These are phyloP conservation scores for Dillenia suffruticosa DNA, from an alignment of 164 flowering plant species.

Conservation along the genomic window DNA sequence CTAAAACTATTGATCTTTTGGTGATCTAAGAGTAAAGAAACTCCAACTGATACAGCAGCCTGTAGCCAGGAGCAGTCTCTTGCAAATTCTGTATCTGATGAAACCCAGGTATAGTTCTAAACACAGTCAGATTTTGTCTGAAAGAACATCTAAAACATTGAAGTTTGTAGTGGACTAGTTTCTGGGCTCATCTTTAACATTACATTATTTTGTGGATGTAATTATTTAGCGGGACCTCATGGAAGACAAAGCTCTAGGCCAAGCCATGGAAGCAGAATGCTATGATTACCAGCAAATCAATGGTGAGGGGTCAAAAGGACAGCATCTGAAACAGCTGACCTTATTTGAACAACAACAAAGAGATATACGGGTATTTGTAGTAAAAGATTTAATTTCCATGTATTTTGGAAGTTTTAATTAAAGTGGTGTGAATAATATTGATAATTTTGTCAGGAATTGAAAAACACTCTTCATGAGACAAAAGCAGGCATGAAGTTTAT, in stretches of 20 bases:
- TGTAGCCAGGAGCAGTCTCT: slow-evolving; percentile 29
- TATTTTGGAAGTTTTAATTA: neutral
- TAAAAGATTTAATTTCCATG: neutral
- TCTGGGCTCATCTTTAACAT: neutral
- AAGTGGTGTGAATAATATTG: neutral
- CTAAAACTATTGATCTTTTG: no score
- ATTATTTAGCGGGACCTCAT: slow-evolving; percentile 17
- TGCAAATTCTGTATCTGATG: slow-evolving; percentile 21
- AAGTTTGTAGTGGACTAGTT: neutral
- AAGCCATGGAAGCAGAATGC: slow-evolving; percentile 21
- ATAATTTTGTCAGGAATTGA: slow-evolving; percentile 51
- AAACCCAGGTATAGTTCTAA: slow-evolving; percentile 37
- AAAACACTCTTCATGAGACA: slow-evolving; percentile 56
- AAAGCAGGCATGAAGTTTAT: slow-evolving; percentile 83
- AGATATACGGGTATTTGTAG: slow-evolving; percentile 56
- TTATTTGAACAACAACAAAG: slow-evolving; percentile 66
- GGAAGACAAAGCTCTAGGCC: slow-evolving; percentile 25
- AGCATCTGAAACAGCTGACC: slow-evolving; percentile 39
- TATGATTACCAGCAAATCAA: slow-evolving; percentile 12
- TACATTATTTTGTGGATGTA: slow-evolving; percentile 1
- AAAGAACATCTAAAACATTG: neutral
- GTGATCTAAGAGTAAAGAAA: slow-evolving; percentile 27
- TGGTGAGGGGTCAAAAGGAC: slow-evolving; percentile 45
- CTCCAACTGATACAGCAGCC: slow-evolving; percentile 20
- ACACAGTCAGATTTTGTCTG: neutral